These are phyloP conservation scores for Alliaria petiolata DNA, from an alignment of 345 rosid species.

Conservation along the genomic window DNA sequence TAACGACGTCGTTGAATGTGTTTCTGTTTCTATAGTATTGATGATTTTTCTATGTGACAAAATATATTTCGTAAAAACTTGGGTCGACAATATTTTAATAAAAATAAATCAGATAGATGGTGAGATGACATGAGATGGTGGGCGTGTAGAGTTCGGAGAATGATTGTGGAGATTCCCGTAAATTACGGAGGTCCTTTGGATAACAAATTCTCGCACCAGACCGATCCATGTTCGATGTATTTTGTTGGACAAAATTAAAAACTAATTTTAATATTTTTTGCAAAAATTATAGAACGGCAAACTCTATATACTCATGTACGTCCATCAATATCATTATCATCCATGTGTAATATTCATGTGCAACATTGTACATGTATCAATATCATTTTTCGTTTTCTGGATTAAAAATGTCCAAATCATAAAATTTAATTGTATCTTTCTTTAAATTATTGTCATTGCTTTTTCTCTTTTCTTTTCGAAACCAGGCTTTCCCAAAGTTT, in stretches of 20 bases:
- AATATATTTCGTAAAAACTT: too few relatives aligned
- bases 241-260: background rate
- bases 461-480: background rate
- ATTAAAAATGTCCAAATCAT: background rate
- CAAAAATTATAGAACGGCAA: background rate
- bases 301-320: background rate
- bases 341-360: conserved; percentile 8
- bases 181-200: conserved; percentile 27
- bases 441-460: too few relatives aligned
- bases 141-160: conserved; percentile 27
- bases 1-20: conserved; percentile 4
- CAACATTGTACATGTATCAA: background rate
- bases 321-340: conserved; percentile 15
- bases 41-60: too few relatives aligned
- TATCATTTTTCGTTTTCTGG: background rate
- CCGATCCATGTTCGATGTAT: conserved; percentile 30
- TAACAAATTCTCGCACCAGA: conserved; percentile 2
- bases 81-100: too few relatives aligned
- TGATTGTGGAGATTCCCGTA: conserved; percentile 29
- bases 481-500: conserved; percentile 35
- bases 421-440: too few relatives aligned
- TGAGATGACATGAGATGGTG: conserved; percentile 32
- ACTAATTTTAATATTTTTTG: background rate
- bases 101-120: background rate
- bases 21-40: too few relatives aligned